Percentiles rank a stretch among this genome's conserved stretches.
These are phyloP conservation scores for Psilocybe tampanensis DNA, from an alignment of 768 basidiomycete species.

Conservation along the genomic window DNA sequence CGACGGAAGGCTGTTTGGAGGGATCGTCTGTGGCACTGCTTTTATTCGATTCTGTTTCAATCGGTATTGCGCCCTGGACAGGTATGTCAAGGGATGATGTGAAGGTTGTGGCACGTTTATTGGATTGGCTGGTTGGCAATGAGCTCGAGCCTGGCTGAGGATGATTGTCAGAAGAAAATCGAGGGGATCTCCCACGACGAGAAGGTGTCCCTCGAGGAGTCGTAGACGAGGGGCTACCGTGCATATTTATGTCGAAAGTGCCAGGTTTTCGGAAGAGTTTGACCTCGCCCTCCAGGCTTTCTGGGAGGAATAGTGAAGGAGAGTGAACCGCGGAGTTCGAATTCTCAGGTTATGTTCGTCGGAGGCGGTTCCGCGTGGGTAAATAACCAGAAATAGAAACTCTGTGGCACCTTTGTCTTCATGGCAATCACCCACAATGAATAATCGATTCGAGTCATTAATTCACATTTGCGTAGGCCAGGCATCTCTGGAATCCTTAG, in stretches of 20 bases:
- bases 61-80: slow-evolving; percentile 73
- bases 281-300: slow-evolving; percentile 41
- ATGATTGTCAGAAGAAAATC: slow-evolving; percentile 49
- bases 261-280: slow-evolving; percentile 36
- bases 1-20: slow-evolving; percentile 39
- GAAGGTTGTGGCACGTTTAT: slow-evolving; percentile 54
- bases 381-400: slow-evolving; percentile 34
- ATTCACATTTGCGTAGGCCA: too few relatives aligned
- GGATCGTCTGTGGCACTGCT: slow-evolving; percentile 36
- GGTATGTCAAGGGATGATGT: slow-evolving; percentile 75
- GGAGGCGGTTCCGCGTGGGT: slow-evolving; percentile 49
- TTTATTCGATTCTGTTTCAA: slow-evolving; percentile 48
- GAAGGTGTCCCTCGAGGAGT: slow-evolving; percentile 61
- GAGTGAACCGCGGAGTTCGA: slow-evolving; percentile 51
- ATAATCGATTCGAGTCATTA: neutral
- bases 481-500: too few relatives aligned
- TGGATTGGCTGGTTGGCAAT: slow-evolving; percentile 49
- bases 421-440: slow-evolving; percentile 20
- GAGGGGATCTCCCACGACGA: slow-evolving; percentile 65
- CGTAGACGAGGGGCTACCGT: slow-evolving; percentile 45
- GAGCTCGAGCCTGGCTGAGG: slow-evolving; percentile 48
- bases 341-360: slow-evolving; percentile 44
- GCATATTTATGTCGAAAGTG: slow-evolving; percentile 38
- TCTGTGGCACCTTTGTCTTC: slow-evolving; percentile 27
- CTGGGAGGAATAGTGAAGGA: slow-evolving; percentile 42